phyloP scores from a whole-genome alignment of 2,329 filamentous ascomycete species.

The Rhynchosporium graminicola region DNA sequence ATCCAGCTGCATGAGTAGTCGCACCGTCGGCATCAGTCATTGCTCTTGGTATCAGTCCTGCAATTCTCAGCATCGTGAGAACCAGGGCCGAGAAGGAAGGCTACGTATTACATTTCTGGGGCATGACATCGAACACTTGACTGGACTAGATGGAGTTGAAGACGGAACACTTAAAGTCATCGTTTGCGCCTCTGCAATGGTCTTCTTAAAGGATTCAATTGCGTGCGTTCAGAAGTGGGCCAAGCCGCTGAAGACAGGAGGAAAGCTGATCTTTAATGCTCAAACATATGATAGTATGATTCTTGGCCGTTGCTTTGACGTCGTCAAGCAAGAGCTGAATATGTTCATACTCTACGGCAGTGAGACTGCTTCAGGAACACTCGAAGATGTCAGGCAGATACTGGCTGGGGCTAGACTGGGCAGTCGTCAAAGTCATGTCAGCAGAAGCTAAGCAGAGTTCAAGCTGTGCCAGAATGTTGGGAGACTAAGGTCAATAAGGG shows the following conservation, averaged over 20 bases:
- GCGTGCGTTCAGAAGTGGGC: constrained; percentile 25
- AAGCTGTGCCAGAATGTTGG: not conserved
- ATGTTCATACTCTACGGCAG: constrained; percentile 11
- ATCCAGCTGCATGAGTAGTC: constrained; percentile 19
- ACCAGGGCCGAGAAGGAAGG: constrained; percentile 17
- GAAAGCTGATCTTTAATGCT: constrained; percentile 26
- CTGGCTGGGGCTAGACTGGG: constrained; percentile 26
- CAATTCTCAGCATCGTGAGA: constrained; percentile 20
- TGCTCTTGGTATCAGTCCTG: constrained; percentile 26
- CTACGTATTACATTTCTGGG: constrained; percentile 20
- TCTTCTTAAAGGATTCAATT: constrained; percentile 20
- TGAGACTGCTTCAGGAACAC: constrained; percentile 9
- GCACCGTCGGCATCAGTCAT: constrained; percentile 22
- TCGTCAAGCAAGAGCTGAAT: constrained; percentile 18
- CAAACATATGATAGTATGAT: constrained; percentile 23
- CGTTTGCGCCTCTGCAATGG: constrained; percentile 24
- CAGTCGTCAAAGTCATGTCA: constrained; percentile 18
- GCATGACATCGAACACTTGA: constrained; percentile 22
- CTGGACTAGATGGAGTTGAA: constrained; percentile 18
- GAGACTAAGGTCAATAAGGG: constrained; percentile 18
- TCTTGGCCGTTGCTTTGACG: constrained; percentile 16
- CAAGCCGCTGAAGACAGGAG: constrained; percentile 26
- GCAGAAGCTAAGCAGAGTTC: constrained; percentile 15
- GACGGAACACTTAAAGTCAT: constrained; percentile 23
- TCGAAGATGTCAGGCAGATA: constrained; percentile 17